phyloP scores from a whole-genome alignment of 2,329 filamentous ascomycete species.

The Hyphodiscus sp. region DNA sequence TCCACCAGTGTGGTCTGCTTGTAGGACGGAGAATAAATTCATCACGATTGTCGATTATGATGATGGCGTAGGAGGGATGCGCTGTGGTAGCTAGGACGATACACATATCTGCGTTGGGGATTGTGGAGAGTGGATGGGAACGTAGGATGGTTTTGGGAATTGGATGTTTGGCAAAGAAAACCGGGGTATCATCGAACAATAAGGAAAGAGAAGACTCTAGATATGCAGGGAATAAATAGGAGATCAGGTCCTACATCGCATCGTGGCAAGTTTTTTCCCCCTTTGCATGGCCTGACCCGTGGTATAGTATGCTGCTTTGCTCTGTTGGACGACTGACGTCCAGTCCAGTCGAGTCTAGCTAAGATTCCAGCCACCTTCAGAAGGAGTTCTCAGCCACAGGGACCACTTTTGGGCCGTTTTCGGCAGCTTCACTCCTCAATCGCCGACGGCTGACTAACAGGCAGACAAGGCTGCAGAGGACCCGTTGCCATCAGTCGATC shows the following conservation, averaged over 20 bases:
- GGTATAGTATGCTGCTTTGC: not conserved
- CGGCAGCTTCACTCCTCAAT: not conserved
- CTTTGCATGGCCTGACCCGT: not conserved
- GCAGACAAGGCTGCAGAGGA: constrained; percentile 7
- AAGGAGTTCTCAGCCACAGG: not conserved
- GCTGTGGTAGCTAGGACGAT: constrained; percentile 70
- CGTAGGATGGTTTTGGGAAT: not conserved
- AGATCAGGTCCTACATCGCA: not conserved
- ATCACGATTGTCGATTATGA: constrained; percentile 73
- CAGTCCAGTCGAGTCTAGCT: not conserved
- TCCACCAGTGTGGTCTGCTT: constrained; percentile 58
- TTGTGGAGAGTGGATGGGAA: not conserved
- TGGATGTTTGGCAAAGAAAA: not conserved
- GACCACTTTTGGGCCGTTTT: not conserved
- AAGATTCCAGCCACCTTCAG: not conserved
- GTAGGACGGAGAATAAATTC: constrained; percentile 62
- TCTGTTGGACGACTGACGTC: not conserved
- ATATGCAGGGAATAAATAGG: not conserved
- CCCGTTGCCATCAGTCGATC: not conserved
- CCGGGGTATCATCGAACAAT: not conserved
- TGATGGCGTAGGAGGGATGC: constrained; percentile 68
- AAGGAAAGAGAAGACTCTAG: not conserved
- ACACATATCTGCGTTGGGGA: constrained; percentile 51
- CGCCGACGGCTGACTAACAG: not conserved
- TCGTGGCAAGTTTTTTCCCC: not conserved